Conservation (phyloP, 78 protist genomes). For the Chrysochromulina tobinii region DNA sequence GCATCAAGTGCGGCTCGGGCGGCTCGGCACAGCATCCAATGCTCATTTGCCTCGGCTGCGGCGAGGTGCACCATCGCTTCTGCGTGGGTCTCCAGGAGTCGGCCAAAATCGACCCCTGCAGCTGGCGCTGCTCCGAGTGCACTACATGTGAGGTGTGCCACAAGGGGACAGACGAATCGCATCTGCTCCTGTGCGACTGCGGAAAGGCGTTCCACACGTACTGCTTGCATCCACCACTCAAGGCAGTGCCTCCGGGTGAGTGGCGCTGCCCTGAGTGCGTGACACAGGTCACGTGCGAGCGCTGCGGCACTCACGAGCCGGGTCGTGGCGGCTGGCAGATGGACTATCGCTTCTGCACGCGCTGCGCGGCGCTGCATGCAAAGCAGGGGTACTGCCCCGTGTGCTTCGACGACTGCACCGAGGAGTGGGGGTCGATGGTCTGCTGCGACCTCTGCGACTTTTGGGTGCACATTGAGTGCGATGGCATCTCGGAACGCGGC, state of each 20-base stretch:
- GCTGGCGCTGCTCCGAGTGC: neutral
- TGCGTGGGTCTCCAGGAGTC: neutral
- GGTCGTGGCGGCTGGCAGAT: neutral
- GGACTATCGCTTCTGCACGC: neutral
- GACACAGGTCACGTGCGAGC: neutral
- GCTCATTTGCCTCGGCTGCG: constrained; percentile 7
- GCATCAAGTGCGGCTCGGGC: constrained; percentile 4
- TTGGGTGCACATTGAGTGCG: neutral
- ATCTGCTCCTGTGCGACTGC: neutral
- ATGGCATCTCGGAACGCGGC: neutral
- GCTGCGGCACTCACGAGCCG: neutral
- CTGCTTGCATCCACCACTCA: neutral
- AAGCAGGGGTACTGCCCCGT: neutral
- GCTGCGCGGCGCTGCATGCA: neutral
- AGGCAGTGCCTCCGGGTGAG: neutral
- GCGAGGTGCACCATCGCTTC: neutral
- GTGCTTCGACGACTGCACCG: neutral
- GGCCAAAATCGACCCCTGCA: too few species aligned
- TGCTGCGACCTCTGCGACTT: neutral
- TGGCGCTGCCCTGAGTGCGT: neutral
- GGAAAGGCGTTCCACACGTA: neutral
- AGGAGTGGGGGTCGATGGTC: neutral
- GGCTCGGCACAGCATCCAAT: neutral
- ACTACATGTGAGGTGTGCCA: neutral
- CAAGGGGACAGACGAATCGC: neutral